A percentile compares a stretch with the other conserved stretches of the same genome.
phyloP scores from a whole-genome alignment of 1,284 basidiomycete genomes.

The Mycocalia duriaeana region DNA sequence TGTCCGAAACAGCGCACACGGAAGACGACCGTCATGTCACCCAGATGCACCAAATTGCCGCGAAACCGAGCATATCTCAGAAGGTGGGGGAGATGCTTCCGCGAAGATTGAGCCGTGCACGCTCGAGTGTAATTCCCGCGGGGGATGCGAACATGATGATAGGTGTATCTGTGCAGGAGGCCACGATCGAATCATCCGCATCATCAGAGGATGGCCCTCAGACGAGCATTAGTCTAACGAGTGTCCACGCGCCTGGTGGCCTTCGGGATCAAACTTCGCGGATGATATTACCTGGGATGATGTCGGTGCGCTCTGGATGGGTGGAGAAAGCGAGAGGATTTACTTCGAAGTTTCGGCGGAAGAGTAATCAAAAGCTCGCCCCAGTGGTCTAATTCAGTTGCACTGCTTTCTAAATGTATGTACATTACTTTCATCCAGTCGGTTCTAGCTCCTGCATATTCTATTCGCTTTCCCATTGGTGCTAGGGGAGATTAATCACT shows the following conservation, averaged over 20 bases:
- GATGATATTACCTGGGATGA: conserved; percentile 26
- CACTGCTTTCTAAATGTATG: no score
- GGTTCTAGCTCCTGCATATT: no score
- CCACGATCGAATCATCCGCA: conserved; percentile 39
- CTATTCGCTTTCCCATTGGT: no score
- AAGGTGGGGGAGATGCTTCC: conserved; percentile 46
- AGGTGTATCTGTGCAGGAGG: conserved; percentile 56
- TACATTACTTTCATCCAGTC: no score
- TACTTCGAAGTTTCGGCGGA: conserved; percentile 45
- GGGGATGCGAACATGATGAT: conserved; percentile 37
- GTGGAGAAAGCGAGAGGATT: conserved; percentile 46
- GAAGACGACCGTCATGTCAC: conserved; percentile 51
- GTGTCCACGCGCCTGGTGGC: conserved; percentile 32
- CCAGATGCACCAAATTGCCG: conserved; percentile 51
- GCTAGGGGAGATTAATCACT: no score
- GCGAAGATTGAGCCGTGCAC: conserved; percentile 46
- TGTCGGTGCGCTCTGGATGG: conserved; percentile 28
- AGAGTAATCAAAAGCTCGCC: no score
- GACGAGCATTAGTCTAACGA: conserved; percentile 18
- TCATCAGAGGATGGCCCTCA: conserved; percentile 20
- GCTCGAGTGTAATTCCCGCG: conserved; percentile 36
- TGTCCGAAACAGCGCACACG: no score
- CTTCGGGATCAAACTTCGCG: conserved; percentile 37
- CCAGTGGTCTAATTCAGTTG: no score
- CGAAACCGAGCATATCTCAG: conserved; percentile 44